Percentiles rank a stretch among this genome's conserved stretches.
These are phyloP conservation scores for Salmacisia buchloeana DNA, from an alignment of 1,284 basidiomycete species.

Conservation along the genomic window DNA sequence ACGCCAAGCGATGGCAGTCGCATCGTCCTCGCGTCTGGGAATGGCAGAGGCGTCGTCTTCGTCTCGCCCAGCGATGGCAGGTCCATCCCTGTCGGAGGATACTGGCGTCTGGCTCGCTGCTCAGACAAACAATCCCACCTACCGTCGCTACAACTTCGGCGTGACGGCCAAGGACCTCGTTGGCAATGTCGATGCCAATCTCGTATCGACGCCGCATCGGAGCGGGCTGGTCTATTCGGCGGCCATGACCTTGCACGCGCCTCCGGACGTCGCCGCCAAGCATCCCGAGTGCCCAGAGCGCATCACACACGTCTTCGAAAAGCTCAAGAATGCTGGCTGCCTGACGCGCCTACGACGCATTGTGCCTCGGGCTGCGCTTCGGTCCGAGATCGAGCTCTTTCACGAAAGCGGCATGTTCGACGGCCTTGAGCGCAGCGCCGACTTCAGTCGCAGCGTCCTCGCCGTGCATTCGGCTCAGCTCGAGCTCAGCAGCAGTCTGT, in stretches of 20 bases:
- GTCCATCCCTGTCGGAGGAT: too few relatives aligned
- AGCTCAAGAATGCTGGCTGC: conserved; percentile 62
- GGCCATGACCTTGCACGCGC: conserved; percentile 76
- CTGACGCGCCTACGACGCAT: conserved; percentile 72
- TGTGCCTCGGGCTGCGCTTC: conserved; percentile 66
- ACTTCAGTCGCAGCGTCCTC: conserved; percentile 32
- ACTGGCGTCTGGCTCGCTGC: too few relatives aligned
- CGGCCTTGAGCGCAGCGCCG: conserved; percentile 71
- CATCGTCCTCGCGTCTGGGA: too few relatives aligned
- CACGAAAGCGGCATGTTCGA: conserved; percentile 87
- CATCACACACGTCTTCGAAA: conserved; percentile 69
- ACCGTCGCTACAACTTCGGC: conserved; percentile 2
- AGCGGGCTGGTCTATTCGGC: conserved; percentile 78
- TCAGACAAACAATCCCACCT: not conserved
- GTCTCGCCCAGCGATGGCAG: too few relatives aligned
- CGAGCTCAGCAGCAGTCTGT: conserved; percentile 76
- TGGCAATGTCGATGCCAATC: not conserved
- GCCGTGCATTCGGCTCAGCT: conserved; percentile 61
- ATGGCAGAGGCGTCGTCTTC: too few relatives aligned
- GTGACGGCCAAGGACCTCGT: not conserved
- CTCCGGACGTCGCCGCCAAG: conserved; percentile 53
- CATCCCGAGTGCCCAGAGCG: conserved; percentile 87
- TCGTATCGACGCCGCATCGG: not conserved
- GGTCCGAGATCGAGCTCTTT: conserved; percentile 76
- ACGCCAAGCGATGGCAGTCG: too few relatives aligned